Conservation (phyloP, 2,329 filamentous ascomycete species). For the Karstenula rhodostoma region DNA sequence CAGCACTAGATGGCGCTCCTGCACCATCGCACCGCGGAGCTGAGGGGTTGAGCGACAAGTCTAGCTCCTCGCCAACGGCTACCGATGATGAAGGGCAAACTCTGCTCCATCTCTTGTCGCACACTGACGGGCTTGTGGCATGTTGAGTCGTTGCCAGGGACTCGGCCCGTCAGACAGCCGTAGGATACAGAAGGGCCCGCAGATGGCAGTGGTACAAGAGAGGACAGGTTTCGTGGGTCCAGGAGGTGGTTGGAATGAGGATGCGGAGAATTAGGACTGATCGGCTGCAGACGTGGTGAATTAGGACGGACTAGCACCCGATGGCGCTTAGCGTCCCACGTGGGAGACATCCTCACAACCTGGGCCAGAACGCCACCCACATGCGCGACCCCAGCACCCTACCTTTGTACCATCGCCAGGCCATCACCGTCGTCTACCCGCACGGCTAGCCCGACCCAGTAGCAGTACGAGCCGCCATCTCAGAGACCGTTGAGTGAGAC, state of each 20-base stretch:
- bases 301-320: conserved; percentile 20
- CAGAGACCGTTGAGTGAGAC: neutral
- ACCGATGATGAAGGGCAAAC: conserved; percentile 6
- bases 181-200: conserved; percentile 26
- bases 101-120: conserved; percentile 2
- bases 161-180: conserved; percentile 35
- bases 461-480: neutral
- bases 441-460: neutral
- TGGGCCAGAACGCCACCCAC: conserved; percentile 13
- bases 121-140: conserved; percentile 26
- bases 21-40: conserved; percentile 14
- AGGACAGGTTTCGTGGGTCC: conserved; percentile 23
- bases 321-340: conserved; percentile 26
- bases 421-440: neutral
- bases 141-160: conserved; percentile 22
- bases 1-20: conserved; percentile 11
- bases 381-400: conserved; percentile 5
- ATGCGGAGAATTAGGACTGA: conserved; percentile 27
- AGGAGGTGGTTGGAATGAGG: conserved; percentile 31
- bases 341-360: conserved; percentile 19
- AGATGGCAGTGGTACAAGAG: conserved; percentile 29
- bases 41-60: conserved; percentile 14
- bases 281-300: conserved; percentile 24
- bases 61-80: conserved; percentile 1
- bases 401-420: conserved; percentile 9